Evolutionary conservation across 352 stramenopile species (phyloP).

Genomic region (Globisporangium splendens): DNA sequence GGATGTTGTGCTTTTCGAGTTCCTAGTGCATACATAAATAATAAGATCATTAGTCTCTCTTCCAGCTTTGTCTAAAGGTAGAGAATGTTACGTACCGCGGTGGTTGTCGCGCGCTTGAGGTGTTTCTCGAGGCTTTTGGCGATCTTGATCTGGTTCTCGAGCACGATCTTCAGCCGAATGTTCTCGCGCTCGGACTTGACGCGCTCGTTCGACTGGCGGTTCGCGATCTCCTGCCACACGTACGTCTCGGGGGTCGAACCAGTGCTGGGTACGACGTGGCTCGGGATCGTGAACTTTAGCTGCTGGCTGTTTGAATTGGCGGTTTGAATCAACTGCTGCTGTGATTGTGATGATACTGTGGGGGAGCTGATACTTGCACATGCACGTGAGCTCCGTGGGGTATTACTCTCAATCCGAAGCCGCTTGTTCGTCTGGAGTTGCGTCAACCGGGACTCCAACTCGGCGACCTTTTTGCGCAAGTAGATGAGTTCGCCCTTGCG

Average conservation of each 20-base stretch:
- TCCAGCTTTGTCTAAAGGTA: no score
- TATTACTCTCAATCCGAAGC: background rate
- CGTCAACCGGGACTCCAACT: constrained; percentile 14
- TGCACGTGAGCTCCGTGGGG: no score
- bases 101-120: constrained; percentile 27
- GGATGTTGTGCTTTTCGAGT: no score
- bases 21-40: no score
- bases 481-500: constrained; percentile 17
- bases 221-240: constrained; percentile 19
- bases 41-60: no score
- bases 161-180: constrained; percentile 38
- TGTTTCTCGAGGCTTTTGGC: constrained; percentile 45
- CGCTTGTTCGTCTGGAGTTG: constrained; percentile 19
- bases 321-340: background rate
- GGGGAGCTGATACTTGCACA: no score
- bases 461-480: background rate
- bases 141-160: constrained; percentile 65
- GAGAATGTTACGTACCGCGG: constrained; percentile 10
- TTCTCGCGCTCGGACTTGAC: constrained; percentile 58
- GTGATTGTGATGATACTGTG: background rate
- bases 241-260: constrained; percentile 13
- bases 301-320: no score
- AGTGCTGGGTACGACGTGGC: no score
- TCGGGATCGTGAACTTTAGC: no score
- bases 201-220: constrained; percentile 18